phyloP scores from a whole-genome alignment of 2,329 filamentous ascomycete genomes.

The Herpotrichia juniperi region DNA sequence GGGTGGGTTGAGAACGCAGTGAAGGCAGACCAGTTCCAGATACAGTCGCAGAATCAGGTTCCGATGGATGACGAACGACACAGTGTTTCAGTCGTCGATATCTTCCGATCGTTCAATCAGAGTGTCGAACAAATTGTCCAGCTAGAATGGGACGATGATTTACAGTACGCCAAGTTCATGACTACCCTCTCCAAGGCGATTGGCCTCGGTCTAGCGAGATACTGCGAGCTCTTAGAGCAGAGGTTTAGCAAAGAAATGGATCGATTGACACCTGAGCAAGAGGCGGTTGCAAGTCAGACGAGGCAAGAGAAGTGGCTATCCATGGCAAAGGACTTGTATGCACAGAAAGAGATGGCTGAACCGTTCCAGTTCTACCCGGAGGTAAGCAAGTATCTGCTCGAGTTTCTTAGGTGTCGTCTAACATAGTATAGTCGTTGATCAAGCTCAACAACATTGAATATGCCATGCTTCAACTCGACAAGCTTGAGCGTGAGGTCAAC shows the following conservation, averaged over 20 bases:
- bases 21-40: conserved; percentile 85
- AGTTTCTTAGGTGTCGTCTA: neutral
- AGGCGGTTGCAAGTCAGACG: conserved; percentile 76
- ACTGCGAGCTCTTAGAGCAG: conserved; percentile 89
- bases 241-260: conserved; percentile 93
- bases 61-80: conserved; percentile 83
- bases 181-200: conserved; percentile 87
- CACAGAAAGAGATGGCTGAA: conserved; percentile 88
- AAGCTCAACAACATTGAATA: conserved; percentile 98
- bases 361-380: conserved; percentile 96
- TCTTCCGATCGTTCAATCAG: conserved; percentile 93
- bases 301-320: conserved; percentile 93
- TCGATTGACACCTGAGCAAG: conserved; percentile 83
- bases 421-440: conserved; percentile 75
- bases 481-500: conserved; percentile 86
- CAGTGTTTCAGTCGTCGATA: conserved; percentile 90
- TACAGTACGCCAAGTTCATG: conserved; percentile 97
- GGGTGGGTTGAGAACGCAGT: conserved; percentile 89
- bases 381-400: conserved; percentile 57
- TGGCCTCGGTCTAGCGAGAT: conserved; percentile 79
- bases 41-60: conserved; percentile 69
- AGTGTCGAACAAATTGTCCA: conserved; percentile 84
- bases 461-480: conserved; percentile 89
- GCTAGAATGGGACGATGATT: conserved; percentile 89
- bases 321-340: conserved; percentile 91